phyloP scores from a whole-genome alignment of 306 rosid species.

The Mucuna pruriens region DNA sequence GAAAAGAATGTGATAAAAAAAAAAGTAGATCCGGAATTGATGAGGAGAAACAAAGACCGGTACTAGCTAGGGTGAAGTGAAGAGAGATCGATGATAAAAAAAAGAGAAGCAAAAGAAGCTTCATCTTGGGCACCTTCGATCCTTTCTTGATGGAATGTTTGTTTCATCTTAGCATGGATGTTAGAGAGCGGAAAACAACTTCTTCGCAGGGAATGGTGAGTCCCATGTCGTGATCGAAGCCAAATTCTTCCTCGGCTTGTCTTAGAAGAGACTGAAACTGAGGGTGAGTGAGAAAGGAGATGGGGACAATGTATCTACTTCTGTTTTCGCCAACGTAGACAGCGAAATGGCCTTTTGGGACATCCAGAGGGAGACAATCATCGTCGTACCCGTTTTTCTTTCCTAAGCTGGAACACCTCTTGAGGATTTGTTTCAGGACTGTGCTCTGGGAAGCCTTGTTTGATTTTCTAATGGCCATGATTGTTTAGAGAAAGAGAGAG shows the following conservation, averaged over 20 bases:
- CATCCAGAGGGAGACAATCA: conserved; percentile 72
- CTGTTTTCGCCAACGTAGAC: conserved; percentile 90
- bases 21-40: not conserved
- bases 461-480: conserved; percentile 75
- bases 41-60: not conserved
- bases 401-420: conserved; percentile 78
- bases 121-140: conserved; percentile 56
- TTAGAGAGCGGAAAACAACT: conserved; percentile 77
- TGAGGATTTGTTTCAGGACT: conserved; percentile 77
- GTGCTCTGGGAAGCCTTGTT: conserved; percentile 70
- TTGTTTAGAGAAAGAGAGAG: not conserved
- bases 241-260: conserved; percentile 94
- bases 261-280: conserved; percentile 79
- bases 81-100: conserved; percentile 48
- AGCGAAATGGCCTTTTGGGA: conserved; percentile 91
- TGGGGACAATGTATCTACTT: conserved; percentile 85
- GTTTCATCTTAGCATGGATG: conserved; percentile 70
- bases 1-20: not conserved
- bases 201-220: conserved; percentile 95
- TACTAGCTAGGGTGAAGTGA: conserved; percentile 40
- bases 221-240: conserved; percentile 93
- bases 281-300: conserved; percentile 80
- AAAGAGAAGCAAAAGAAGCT: conserved; percentile 63
- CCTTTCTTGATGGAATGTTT: conserved; percentile 30
- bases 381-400: conserved; percentile 54